These are phyloP conservation scores for Margaritispora aquatica DNA, from an alignment of 495 filamentous ascomycete species.

Conservation along the genomic window DNA sequence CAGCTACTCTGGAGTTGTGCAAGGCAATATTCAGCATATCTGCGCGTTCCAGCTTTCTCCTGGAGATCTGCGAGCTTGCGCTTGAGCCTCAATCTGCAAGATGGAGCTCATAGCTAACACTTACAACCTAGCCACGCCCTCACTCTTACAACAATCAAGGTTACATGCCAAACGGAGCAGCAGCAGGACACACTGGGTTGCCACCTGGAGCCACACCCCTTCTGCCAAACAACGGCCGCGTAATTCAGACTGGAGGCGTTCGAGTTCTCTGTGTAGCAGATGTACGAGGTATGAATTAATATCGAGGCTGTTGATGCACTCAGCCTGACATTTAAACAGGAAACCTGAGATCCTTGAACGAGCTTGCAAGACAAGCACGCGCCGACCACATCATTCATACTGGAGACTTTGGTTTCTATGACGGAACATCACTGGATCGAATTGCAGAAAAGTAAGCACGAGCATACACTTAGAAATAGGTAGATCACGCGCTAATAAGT, in stretches of 20 bases:
- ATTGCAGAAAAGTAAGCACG: slow-evolving; percentile 93
- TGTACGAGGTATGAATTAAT: slow-evolving; percentile 71
- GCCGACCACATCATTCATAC: slow-evolving; percentile 98
- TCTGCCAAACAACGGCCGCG: slow-evolving; percentile 50
- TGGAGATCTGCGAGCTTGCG: neutral
- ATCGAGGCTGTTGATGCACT: slow-evolving; percentile 14
- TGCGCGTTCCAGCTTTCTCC: neutral
- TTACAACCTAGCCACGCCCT: slow-evolving; percentile 21
- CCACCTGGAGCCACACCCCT: slow-evolving; percentile 48
- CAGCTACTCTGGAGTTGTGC: neutral
- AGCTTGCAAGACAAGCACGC: slow-evolving; percentile 85
- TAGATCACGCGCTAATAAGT: slow-evolving; percentile 26
- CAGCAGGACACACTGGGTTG: slow-evolving; percentile 32
- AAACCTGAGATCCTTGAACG: slow-evolving; percentile 92
- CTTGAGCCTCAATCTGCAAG: neutral
- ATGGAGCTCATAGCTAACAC: neutral
- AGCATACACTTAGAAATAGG: slow-evolving; percentile 8
- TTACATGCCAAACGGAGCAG: slow-evolving; percentile 48
- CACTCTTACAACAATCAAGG: slow-evolving; percentile 22
- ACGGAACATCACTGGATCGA: slow-evolving; percentile 88
- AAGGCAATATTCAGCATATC: neutral
- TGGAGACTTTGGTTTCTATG: slow-evolving; percentile 99
- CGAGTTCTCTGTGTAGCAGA: slow-evolving; percentile 95
- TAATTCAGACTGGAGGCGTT: slow-evolving; percentile 79
- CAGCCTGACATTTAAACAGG: slow-evolving; percentile 45